Base-by-base conservation (phyloP, 1,139 yeast genomes). In the Kluyveromyces sp. region DNA sequence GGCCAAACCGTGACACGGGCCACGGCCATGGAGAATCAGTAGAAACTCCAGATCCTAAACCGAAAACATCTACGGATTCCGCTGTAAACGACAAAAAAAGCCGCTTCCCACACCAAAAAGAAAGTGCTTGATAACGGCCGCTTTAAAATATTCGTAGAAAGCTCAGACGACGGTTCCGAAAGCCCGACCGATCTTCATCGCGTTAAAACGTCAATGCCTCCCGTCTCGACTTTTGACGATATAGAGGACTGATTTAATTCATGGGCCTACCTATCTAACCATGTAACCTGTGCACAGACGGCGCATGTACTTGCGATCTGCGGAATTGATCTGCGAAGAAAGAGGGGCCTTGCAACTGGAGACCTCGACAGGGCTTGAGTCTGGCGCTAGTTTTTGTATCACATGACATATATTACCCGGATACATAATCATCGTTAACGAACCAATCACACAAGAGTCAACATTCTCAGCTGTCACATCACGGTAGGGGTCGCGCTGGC, bases 161-260 rank as follows among this genome's bases (percentile, higher is more conserved):
- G 39, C 15, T 25, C 30, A n/a, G 7, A 30, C 1, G 31, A 37
- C 15, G 4, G 27, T 6, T n/a, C 30, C 10, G 15, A 30, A 25
- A 21, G 7, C 27, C 27, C n/a, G 6, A 7, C 39, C 6, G 15
- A 25, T 25, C 15, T 38, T 25, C 34, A 15, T 6, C 33, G 21
- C 30, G 29, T 39, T 10, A 41, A 41, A 34, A 57, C 65, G 2
- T 48, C 57, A 29, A 39, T 64, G 34, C 72, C 72, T 4, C 68
- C 71, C 28, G 57, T 49, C 42, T 65, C 70, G 3, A 57, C 65
- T 4, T 67, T 66, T 50, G 68, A 63, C 50, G 67, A 61, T 26
- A 28, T 40, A 10, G 21, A 15, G 25, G 37, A 34, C 29, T 25
- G 27, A 7, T 15, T 15, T 15, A 15, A 15, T 15, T 15, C 21